Evolutionary conservation across 108 stramenopile genomes (phyloP).

Genomic region (Aurantiochytrium sp.): DNA sequence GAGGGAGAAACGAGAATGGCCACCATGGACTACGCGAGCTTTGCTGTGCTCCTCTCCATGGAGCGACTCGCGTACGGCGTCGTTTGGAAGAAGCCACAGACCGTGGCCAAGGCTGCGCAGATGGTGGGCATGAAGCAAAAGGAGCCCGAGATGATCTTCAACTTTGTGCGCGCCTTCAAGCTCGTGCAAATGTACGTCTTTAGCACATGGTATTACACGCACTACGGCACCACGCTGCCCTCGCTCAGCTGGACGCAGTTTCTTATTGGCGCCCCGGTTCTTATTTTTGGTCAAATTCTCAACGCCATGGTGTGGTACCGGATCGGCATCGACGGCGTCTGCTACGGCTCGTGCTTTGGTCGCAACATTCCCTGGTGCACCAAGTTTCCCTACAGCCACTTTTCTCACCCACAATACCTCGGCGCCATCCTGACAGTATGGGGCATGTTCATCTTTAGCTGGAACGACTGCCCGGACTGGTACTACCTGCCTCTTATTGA

Average conservation of each 20-base stretch:
- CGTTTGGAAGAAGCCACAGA: constrained; percentile 17
- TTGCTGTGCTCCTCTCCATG: constrained; percentile 2
- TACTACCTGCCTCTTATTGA: not conserved
- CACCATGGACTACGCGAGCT: constrained; percentile 5
- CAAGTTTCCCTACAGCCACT: constrained; percentile 17
- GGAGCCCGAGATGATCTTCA: constrained; percentile 10
- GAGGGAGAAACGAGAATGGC: no score
- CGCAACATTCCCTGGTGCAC: constrained; percentile 18
- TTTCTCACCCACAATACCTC: constrained; percentile 3
- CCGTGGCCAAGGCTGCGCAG: not conserved
- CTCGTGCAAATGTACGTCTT: constrained; percentile 18
- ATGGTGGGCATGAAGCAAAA: constrained; percentile 15
- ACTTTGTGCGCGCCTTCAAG: constrained; percentile 16
- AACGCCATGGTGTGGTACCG: constrained; percentile 16
- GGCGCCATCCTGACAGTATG: constrained; percentile 7
- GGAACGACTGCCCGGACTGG: constrained; percentile 19
- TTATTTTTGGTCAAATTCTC: not conserved
- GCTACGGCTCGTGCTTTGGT: not conserved
- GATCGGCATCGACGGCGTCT: constrained; percentile 18
- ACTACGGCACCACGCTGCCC: not conserved
- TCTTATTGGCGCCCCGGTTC: not conserved
- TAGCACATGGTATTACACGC: constrained; percentile 7
- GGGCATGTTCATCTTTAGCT: constrained; percentile 12
- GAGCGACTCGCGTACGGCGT: constrained; percentile 9
- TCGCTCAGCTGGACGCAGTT: constrained; percentile 8